phyloP scores from a whole-genome alignment of 164 flowering plant species.

The Stephania yunnanensis region DNA sequence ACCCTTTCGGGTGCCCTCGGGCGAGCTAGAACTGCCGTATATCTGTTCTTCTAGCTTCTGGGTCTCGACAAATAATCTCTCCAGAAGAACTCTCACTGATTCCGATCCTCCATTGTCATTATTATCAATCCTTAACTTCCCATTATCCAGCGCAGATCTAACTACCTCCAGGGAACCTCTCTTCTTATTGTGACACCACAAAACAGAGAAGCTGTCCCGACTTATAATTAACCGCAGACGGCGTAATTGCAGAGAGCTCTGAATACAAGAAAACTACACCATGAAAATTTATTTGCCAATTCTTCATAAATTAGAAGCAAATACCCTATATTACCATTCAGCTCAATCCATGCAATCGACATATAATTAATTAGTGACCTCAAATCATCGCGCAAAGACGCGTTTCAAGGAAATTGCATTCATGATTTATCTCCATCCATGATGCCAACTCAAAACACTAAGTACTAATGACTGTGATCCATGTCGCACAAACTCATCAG shows the following conservation, averaged over 20 bases:
- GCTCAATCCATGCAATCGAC: neutral
- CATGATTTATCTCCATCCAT: neutral
- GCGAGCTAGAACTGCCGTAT: conserved; percentile 27
- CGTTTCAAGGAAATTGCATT: neutral
- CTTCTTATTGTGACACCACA: conserved; percentile 13
- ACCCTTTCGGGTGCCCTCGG: conserved; percentile 29
- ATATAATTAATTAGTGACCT: too few relatives aligned
- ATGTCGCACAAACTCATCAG: neutral
- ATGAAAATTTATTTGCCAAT: too few relatives aligned
- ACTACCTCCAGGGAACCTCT: conserved; percentile 17
- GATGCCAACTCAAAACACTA: too few relatives aligned
- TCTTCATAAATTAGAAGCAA: neutral
- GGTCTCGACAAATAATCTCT: conserved; percentile 71
- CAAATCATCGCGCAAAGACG: neutral
- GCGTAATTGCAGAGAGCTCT: conserved; percentile 26
- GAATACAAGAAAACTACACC: neutral
- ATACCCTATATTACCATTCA: neutral
- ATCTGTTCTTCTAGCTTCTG: conserved; percentile 74
- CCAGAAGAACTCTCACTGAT: conserved; percentile 66
- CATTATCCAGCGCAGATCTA: conserved; percentile 36
- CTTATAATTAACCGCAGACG: conserved; percentile 22
- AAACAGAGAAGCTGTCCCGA: conserved; percentile 20
- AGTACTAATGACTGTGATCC: neutral
- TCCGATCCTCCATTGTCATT: conserved; percentile 54
- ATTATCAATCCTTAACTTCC: conserved; percentile 26